phyloP scores from a whole-genome alignment of 805 yeast species.

The Hanseniaspora vineae region DNA sequence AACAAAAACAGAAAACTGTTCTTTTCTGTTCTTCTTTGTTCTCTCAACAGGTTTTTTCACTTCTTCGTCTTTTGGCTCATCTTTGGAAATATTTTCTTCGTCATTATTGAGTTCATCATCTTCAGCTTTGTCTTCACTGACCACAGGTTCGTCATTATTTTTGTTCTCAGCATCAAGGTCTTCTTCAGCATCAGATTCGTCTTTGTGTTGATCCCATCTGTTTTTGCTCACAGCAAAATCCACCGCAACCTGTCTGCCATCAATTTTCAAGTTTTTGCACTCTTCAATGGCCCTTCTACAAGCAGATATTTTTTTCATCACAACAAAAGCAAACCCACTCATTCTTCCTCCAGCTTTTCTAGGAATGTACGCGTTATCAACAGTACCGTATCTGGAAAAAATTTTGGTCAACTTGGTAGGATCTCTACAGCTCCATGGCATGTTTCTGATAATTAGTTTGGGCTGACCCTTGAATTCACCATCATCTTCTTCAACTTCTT shows the following conservation, averaged over 20 bases:
- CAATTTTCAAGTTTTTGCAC: slow-evolving; percentile 61
- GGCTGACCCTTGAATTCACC: slow-evolving; percentile 60
- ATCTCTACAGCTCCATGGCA: slow-evolving; percentile 91
- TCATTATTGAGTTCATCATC: slow-evolving; percentile 26
- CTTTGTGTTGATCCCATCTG: slow-evolving; percentile 57
- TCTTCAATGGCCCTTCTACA: slow-evolving; percentile 77
- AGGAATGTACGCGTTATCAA: slow-evolving; percentile 81
- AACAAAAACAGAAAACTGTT: slow-evolving; percentile 64
- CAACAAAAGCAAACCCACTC: slow-evolving; percentile 91
- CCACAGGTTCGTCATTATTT: slow-evolving; percentile 22
- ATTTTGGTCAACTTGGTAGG: slow-evolving; percentile 56
- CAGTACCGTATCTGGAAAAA: slow-evolving; percentile 72
- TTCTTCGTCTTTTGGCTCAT: slow-evolving; percentile 23
- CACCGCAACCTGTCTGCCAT: slow-evolving; percentile 85
- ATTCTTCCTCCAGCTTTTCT: slow-evolving; percentile 76
- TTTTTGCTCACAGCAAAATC: slow-evolving; percentile 85
- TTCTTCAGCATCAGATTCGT: slow-evolving; percentile 30
- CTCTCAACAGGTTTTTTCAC: slow-evolving; percentile 22
- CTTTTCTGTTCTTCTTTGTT: slow-evolving; percentile 46
- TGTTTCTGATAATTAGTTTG: slow-evolving; percentile 74
- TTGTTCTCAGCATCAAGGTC: slow-evolving; percentile 28
- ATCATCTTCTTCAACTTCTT: slow-evolving; percentile 24
- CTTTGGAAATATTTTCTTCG: slow-evolving; percentile 22
- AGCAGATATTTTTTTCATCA: slow-evolving; percentile 65
- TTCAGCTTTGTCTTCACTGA: slow-evolving; percentile 22